phyloP scores from a whole-genome alignment of 768 basidiomycete genomes.

The Kwoniella dejecticola region DNA sequence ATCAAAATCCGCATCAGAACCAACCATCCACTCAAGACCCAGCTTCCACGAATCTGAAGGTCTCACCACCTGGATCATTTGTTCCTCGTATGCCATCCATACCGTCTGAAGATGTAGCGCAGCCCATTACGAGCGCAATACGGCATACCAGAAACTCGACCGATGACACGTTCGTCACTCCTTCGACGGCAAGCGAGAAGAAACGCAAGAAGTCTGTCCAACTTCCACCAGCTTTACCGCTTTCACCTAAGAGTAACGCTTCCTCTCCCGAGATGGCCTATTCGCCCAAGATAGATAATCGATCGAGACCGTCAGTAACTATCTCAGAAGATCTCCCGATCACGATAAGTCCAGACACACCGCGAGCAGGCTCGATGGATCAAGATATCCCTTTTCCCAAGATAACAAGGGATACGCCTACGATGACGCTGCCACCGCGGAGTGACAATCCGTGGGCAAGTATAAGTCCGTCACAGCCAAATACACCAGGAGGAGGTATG shows the following conservation, averaged over 20 bases:
- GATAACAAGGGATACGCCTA: not conserved
- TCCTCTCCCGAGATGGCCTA: conserved; percentile 6
- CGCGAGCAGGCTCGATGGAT: not conserved
- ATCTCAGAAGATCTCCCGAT: conserved; percentile 1
- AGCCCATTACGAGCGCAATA: not conserved
- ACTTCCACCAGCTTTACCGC: not conserved
- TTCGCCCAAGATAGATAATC: conserved; percentile 12
- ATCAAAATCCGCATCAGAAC: not conserved
- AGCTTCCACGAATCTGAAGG: not conserved
- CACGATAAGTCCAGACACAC: not conserved
- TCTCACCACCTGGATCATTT: conserved; percentile 7
- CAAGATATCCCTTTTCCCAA: not conserved
- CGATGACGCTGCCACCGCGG: not conserved
- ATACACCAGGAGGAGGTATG: not conserved
- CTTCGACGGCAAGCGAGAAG: not conserved
- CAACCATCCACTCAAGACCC: not conserved
- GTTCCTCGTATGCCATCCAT: conserved; percentile 17
- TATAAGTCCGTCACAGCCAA: not conserved
- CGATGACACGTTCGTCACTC: not conserved
- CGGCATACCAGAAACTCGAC: conserved; percentile 3
- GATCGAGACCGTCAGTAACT: conserved; percentile 11
- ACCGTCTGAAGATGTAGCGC: conserved; percentile 7
- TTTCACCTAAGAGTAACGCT: conserved; percentile 7
- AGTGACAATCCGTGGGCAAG: not conserved
- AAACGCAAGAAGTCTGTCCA: conserved; percentile 10